phyloP scores from a whole-genome alignment of 2,329 filamentous ascomycete genomes.

The Penicillium olsonii region DNA sequence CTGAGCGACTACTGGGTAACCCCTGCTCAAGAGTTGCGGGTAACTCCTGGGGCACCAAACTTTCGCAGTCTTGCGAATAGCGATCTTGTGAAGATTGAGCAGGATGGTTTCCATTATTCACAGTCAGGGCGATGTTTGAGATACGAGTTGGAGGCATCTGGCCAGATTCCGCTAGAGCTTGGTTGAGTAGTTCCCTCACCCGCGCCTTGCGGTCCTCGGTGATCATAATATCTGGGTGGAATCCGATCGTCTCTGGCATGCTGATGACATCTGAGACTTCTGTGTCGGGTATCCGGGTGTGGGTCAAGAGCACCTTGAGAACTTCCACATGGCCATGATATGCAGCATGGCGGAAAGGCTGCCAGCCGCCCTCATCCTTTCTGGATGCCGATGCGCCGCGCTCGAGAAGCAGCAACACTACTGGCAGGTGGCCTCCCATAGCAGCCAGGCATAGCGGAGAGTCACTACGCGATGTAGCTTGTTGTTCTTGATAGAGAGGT shows the following conservation, averaged over 20 bases:
- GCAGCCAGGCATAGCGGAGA: slow-evolving; percentile 42
- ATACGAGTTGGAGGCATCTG: not conserved
- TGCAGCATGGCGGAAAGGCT: slow-evolving; percentile 40
- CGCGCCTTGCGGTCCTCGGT: slow-evolving; percentile 23
- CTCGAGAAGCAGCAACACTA: slow-evolving; percentile 35
- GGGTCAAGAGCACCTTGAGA: slow-evolving; percentile 34
- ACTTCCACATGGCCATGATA: slow-evolving; percentile 40
- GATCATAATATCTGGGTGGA: slow-evolving; percentile 24
- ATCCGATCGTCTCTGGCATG: slow-evolving; percentile 25
- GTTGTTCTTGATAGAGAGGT: slow-evolving; percentile 28
- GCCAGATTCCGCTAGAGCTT: slow-evolving; percentile 4
- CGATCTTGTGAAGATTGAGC: not conserved
- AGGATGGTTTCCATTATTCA: not conserved
- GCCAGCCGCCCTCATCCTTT: slow-evolving; percentile 40
- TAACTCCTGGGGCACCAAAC: slow-evolving; percentile 19
- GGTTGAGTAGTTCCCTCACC: slow-evolving; percentile 21
- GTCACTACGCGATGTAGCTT: slow-evolving; percentile 33
- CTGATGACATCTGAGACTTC: slow-evolving; percentile 17
- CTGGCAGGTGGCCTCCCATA: slow-evolving; percentile 34
- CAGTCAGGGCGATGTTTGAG: not conserved
- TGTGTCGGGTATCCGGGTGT: slow-evolving; percentile 17
- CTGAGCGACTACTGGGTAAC: slow-evolving; percentile 26
- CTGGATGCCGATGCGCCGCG: slow-evolving; percentile 37
- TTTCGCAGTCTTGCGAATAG: not conserved
- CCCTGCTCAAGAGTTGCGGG: slow-evolving; percentile 31